phyloP scores from a whole-genome alignment of 2,329 filamentous ascomycete genomes.

The Neopestalotiopsis sp. region DNA sequence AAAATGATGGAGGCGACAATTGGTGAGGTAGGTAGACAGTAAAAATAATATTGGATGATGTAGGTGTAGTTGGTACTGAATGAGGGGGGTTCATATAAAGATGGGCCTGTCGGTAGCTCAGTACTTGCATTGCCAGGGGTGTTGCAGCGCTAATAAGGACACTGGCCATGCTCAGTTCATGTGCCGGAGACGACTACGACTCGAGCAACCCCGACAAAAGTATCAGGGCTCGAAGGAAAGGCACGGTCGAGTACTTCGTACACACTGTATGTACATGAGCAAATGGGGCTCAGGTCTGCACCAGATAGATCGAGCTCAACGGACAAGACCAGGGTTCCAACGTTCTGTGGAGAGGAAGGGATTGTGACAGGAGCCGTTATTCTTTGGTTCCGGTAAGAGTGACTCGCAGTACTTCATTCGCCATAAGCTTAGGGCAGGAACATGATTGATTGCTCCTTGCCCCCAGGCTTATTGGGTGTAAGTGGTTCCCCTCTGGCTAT shows the following conservation, averaged over 20 bases:
- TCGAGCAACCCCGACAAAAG: not conserved
- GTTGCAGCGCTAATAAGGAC: not conserved
- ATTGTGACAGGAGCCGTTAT: not conserved
- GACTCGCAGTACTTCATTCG: not conserved
- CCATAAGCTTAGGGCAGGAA: not conserved
- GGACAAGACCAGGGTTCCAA: not conserved
- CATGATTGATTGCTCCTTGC: not conserved
- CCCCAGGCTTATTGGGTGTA: not conserved
- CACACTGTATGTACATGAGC: not conserved
- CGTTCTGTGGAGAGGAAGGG: not conserved
- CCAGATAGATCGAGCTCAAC: not conserved
- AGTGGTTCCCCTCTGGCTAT: not conserved
- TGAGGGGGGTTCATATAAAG: not conserved
- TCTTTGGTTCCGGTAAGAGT: not conserved
- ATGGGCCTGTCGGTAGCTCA: not conserved
- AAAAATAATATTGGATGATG: not conserved
- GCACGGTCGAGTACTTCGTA: not conserved
- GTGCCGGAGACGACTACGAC: not conserved
- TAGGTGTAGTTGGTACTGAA: not conserved
- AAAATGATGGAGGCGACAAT: not conserved
- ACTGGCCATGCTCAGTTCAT: constrained; percentile 1
- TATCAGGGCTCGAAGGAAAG: not conserved
- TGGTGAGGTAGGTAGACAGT: not conserved
- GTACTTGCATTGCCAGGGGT: not conserved
- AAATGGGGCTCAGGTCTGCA: not conserved